Conservation (phyloP, 352 stramenopile genomes). For the Phytophthora pinifolia region DNA sequence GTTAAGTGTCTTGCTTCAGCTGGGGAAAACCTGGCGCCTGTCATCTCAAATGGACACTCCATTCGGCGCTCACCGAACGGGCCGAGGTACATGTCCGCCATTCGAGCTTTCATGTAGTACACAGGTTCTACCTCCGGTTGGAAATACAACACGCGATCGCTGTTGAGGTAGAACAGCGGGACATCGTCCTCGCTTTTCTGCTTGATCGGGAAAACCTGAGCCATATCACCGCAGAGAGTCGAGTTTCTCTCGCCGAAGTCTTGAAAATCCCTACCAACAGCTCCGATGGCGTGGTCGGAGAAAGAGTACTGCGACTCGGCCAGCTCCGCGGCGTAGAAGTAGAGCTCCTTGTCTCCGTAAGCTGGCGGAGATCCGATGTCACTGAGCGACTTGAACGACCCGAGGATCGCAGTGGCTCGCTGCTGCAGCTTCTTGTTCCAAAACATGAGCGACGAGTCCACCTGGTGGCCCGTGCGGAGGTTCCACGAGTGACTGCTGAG, state of each 20-base stretch:
- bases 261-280: conserved; percentile 20
- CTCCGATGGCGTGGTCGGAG: conserved; percentile 38
- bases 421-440: conserved; percentile 53
- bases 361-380: conserved; percentile 29
- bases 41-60: conserved; percentile 55
- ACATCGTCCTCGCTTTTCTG: conserved; percentile 15
- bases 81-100: conserved; percentile 41
- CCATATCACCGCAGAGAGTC: conserved; percentile 28
- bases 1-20: conserved; percentile 35
- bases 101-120: conserved; percentile 42
- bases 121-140: conserved; percentile 32
- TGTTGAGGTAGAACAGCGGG: conserved; percentile 54
- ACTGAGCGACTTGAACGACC: conserved; percentile 35
- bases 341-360: conserved; percentile 57
- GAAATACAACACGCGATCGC: conserved; percentile 46
- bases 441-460: conserved; percentile 55
- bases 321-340: conserved; percentile 54
- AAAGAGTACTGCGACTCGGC: conserved; percentile 50
- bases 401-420: conserved; percentile 48
- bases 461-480: conserved; percentile 44
- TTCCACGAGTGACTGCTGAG: conserved; percentile 50
- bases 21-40: conserved; percentile 25
- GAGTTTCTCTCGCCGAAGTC: conserved; percentile 28
- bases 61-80: conserved; percentile 38
- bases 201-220: conserved; percentile 26